Base-by-base conservation (phyloP, 257 asterid genomes). In the Ajuga chamaepitys region DNA sequence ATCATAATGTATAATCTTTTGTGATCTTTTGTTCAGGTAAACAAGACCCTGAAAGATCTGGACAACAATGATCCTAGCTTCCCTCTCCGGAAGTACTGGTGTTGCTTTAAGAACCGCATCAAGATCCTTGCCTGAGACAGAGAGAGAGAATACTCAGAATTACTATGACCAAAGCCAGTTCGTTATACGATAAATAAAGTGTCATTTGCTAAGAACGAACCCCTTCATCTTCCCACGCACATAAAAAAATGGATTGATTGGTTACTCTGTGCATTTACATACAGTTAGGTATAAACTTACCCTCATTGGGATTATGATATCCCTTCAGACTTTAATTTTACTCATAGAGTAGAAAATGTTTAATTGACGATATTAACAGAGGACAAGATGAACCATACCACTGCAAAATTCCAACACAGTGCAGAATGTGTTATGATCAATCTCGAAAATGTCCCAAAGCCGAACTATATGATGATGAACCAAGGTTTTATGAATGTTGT, bases 361-460 rank as follows among this genome's bases (percentile, higher is more conserved):
- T 54, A 16, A 18, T 17, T 21, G 63, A 57, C 34, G 45, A 38
- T 52, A 50, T 47, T n/a, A 68, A 53, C 21, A 2, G 32, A 69
- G 62, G 32, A 25, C 37, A 44, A 48, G 54, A 47, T 67, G 50
- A 73, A 67, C 34, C 88, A 55, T 82, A 90, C 99, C 99, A 72
- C 95, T 81, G 73, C 99, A 90, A 77, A 88, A 94, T 69, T 94
- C 99, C 96, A 94, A 78, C 64, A 94, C 70, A 0, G 99, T 94
- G 85, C 99, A 94, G 80, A 94, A 94, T 24, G 99, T 94, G 85
- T 86, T 88, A 1, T 86, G 95, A 79, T 94, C 99, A 55, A 88
- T 94, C 94, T 90, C 99, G 50, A 94, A 94, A 73, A 85, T 94
- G 77, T 94, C 99, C 97, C 96, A 94, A 61, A 94, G 95, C 52